phyloP scores from a whole-genome alignment of 139 green algal species.

The Ulvella scutata region DNA sequence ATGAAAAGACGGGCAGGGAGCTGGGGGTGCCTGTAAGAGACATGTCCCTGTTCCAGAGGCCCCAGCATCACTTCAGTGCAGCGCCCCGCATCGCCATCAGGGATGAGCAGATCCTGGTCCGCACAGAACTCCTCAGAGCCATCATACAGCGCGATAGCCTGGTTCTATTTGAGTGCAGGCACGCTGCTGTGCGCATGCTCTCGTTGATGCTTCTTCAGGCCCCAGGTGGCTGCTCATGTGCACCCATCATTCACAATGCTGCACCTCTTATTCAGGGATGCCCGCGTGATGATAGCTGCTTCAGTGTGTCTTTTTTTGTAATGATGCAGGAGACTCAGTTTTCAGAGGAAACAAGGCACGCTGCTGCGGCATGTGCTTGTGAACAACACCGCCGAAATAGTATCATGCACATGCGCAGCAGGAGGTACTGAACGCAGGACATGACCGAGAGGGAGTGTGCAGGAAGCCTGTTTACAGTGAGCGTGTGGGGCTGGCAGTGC shows the following conservation, averaged over 20 bases:
- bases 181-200: not conserved
- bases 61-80: not conserved
- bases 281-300: not conserved
- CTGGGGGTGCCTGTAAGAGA: not conserved
- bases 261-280: not conserved
- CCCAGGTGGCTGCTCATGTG: not conserved
- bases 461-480: constrained; percentile 4
- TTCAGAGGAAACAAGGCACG: too few relatives aligned
- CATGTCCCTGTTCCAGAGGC: not conserved
- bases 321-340: too few relatives aligned
- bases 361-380: too few relatives aligned
- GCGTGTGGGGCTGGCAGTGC: not conserved
- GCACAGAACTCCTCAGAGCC: constrained; percentile 27
- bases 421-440: too few relatives aligned
- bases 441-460: too few relatives aligned
- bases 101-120: constrained; percentile 29
- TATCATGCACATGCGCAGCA: too few relatives aligned
- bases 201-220: not conserved
- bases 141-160: constrained; percentile 26
- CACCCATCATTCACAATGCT: not conserved
- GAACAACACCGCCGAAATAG: too few relatives aligned
- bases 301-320: too few relatives aligned
- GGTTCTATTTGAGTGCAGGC: constrained; percentile 29
- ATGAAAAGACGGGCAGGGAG: not conserved
- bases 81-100: constrained; percentile 19